phyloP scores from a whole-genome alignment of 2,329 filamentous ascomycete species.

The Exophiala sp. region DNA sequence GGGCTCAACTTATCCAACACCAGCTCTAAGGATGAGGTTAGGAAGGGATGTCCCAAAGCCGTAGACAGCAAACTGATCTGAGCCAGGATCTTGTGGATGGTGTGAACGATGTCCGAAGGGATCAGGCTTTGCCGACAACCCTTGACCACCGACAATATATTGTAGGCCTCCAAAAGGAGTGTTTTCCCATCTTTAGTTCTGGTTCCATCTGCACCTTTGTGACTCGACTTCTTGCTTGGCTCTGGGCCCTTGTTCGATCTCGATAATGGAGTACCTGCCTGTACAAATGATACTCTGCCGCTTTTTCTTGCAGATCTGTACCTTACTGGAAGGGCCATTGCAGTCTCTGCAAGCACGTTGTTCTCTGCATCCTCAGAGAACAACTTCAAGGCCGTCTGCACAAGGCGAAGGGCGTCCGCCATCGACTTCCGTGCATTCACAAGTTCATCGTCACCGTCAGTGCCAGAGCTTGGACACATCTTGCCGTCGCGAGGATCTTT shows the following conservation, averaged over 20 bases:
- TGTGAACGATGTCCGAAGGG: constrained; percentile 22
- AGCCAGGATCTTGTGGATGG: constrained; percentile 19
- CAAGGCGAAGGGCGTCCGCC: constrained; percentile 41
- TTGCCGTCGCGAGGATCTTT: not conserved
- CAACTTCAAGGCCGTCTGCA: constrained; percentile 50
- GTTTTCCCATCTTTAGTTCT: constrained; percentile 9
- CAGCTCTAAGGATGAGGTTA: constrained; percentile 19
- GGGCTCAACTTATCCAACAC: constrained; percentile 21
- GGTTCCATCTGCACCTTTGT: not conserved
- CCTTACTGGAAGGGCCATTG: constrained; percentile 70
- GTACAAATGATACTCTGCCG: constrained; percentile 26
- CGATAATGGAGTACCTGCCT: not conserved
- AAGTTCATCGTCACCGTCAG: constrained; percentile 51
- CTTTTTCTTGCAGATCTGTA: constrained; percentile 48
- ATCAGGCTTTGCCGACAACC: constrained; percentile 7
- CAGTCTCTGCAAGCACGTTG: constrained; percentile 86
- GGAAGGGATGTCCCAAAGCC: constrained; percentile 20
- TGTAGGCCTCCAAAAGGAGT: constrained; percentile 17
- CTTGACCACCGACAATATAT: constrained; percentile 11
- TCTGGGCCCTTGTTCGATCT: not conserved
- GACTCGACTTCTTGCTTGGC: not conserved
- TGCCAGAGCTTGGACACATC: constrained; percentile 47
- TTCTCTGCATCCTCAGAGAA: constrained; percentile 61
- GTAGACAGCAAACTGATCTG: constrained; percentile 26
- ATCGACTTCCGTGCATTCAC: constrained; percentile 58